Evolutionary conservation across 805 yeast species (phyloP).

Genomic region (Candida pseudoglaebosa): DNA sequence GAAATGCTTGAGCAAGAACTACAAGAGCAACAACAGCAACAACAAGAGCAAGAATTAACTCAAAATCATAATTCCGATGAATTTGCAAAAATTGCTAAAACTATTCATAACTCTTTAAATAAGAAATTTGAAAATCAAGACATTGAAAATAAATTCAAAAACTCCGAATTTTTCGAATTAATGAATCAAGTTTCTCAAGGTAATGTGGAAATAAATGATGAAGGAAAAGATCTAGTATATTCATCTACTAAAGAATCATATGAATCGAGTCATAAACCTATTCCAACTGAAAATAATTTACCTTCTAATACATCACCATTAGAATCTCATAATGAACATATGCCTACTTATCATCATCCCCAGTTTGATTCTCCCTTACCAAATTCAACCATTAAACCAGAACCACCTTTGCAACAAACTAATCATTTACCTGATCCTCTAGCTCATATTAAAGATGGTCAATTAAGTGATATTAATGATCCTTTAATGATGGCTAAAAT

Average conservation of each 20-base stretch:
- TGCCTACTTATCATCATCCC: slow-evolving; percentile 4
- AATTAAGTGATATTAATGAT: slow-evolving; percentile 23
- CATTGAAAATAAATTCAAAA: slow-evolving; percentile 28
- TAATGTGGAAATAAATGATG: slow-evolving; percentile 27
- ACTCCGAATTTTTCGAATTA: slow-evolving; percentile 34
- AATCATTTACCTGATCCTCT: slow-evolving; percentile 41
- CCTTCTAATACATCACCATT: slow-evolving; percentile 2
- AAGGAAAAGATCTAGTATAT: slow-evolving; percentile 37
- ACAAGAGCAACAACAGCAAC: slow-evolving; percentile 10
- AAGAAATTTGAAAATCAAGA: slow-evolving; percentile 16
- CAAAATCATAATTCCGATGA: slow-evolving; percentile 21
- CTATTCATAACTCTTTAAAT: slow-evolving; percentile 27
- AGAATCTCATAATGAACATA: slow-evolving; percentile 2
- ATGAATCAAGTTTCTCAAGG: slow-evolving; percentile 37
- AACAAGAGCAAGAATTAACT: slow-evolving; percentile 7
- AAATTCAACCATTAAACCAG: background rate
- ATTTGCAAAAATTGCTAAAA: slow-evolving; percentile 38
- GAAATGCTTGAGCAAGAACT: slow-evolving; percentile 30
- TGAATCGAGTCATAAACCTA: background rate
- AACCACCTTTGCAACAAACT: slow-evolving; percentile 4
- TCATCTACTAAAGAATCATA: slow-evolving; percentile 21
- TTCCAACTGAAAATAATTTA: background rate
- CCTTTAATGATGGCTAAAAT: slow-evolving; percentile 39
- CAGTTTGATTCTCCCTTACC: slow-evolving; percentile 1
- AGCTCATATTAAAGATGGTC: slow-evolving; percentile 40